These are phyloP conservation scores for Phyllosticta ampelicida DNA, from an alignment of 2,329 filamentous ascomycete genomes.

Conservation along the genomic window DNA sequence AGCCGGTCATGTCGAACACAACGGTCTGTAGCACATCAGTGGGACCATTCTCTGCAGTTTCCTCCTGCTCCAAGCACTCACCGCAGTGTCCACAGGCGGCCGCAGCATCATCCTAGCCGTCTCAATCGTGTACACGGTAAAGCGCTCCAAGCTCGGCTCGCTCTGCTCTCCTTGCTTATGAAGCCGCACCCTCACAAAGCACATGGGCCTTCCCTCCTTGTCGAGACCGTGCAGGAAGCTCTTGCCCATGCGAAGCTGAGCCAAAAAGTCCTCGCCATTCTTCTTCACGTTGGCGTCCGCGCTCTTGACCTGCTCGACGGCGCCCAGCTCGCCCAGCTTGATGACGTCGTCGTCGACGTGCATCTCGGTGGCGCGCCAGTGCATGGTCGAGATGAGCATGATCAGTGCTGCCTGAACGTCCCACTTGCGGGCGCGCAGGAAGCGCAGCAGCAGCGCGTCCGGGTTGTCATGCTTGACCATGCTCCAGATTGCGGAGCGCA, in stretches of 20 bases:
- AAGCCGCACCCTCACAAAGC: slow-evolving; percentile 69
- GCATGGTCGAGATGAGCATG: slow-evolving; percentile 90
- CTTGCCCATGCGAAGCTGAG: slow-evolving; percentile 81
- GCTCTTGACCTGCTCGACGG: slow-evolving; percentile 50
- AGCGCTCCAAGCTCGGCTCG: slow-evolving; percentile 71
- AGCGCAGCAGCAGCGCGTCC: slow-evolving; percentile 54
- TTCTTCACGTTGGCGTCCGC: slow-evolving; percentile 53
- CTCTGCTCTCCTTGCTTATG: slow-evolving; percentile 76
- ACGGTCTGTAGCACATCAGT: slow-evolving; percentile 51
- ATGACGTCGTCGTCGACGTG: slow-evolving; percentile 81
- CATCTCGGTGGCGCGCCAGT: slow-evolving; percentile 76
- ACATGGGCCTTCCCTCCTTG: slow-evolving; percentile 75
- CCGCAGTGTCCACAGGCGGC: slow-evolving; percentile 79
- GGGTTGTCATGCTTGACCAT: slow-evolving; percentile 96
- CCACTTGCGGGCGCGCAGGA: slow-evolving; percentile 53
- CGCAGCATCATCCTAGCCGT: slow-evolving; percentile 75
- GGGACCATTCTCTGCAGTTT: slow-evolving; percentile 14
- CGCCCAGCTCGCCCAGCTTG: slow-evolving; percentile 36
- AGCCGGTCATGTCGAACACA: slow-evolving; percentile 91
- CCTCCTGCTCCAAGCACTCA: slow-evolving; percentile 40
- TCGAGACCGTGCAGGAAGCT: slow-evolving; percentile 84
- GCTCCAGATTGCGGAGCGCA: slow-evolving; percentile 74
- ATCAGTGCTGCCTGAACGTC: slow-evolving; percentile 84
- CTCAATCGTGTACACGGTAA: slow-evolving; percentile 90
- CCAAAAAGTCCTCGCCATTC: slow-evolving; percentile 64